phyloP scores from a whole-genome alignment of 768 basidiomycete genomes.

The Naganishia vishniacii region DNA sequence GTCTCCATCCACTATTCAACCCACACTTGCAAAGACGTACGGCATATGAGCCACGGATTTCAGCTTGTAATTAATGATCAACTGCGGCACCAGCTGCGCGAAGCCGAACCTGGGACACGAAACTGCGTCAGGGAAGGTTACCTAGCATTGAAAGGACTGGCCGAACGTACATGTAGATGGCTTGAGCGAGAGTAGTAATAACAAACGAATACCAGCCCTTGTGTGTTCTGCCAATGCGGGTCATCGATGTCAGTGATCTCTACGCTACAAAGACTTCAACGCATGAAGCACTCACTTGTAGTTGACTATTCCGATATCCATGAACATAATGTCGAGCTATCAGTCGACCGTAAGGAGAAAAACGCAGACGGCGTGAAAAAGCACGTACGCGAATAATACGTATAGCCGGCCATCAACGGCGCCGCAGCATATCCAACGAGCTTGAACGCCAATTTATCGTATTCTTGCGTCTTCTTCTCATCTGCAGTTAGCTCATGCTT shows the following conservation, averaged over 20 bases:
- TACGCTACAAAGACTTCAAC: no score
- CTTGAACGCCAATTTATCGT: constrained; percentile 84
- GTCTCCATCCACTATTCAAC: background rate
- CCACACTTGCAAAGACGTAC: constrained; percentile 23
- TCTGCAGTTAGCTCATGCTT: constrained; percentile 95
- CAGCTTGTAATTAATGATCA: constrained; percentile 93
- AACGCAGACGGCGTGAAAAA: background rate
- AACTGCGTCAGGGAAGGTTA: no score
- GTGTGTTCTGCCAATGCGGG: constrained; percentile 62
- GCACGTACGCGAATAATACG: constrained; percentile 48
- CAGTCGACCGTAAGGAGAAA: no score
- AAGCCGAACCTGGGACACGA: constrained; percentile 88
- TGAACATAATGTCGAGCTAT: no score
- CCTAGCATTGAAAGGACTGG: no score
- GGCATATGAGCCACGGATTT: constrained; percentile 97
- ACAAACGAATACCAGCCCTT: constrained; percentile 94
- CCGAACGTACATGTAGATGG: constrained; percentile 41
- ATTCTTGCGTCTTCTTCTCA: constrained; percentile 97
- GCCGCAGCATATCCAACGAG: constrained; percentile 86
- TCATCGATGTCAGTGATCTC: no score
- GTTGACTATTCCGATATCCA: constrained; percentile 1
- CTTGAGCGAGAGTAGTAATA: constrained; percentile 74
- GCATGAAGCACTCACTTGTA: constrained; percentile 8
- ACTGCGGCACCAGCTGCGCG: constrained; percentile 59
- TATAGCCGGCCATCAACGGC: constrained; percentile 56